phyloP scores from a whole-genome alignment of 2,329 filamentous ascomycete species.

The Cercospora berteroae region DNA sequence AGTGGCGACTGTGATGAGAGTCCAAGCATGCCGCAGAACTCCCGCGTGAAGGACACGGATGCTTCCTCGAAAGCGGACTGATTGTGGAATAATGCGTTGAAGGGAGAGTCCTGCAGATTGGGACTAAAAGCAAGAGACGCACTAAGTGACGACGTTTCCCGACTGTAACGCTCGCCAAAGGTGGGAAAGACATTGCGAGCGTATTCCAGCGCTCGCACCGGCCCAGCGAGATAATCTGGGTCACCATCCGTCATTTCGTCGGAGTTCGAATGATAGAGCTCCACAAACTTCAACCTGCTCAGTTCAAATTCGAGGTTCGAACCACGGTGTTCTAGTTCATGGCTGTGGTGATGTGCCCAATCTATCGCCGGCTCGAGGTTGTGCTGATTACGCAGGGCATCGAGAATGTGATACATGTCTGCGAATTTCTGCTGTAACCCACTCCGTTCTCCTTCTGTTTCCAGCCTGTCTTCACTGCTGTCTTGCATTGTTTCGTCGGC shows the following conservation, averaged over 20 bases:
- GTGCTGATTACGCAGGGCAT: conserved; percentile 66
- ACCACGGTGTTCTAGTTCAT: conserved; percentile 71
- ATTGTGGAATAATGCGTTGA: conserved; percentile 73
- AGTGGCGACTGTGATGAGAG: conserved; percentile 89
- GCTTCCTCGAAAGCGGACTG: conserved; percentile 77
- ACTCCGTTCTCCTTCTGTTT: conserved; percentile 20
- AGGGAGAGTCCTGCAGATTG: conserved; percentile 75
- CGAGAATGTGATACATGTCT: conserved; percentile 86
- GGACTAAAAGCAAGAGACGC: conserved; percentile 76
- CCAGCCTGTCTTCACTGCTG: conserved; percentile 20
- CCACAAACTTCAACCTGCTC: conserved; percentile 83
- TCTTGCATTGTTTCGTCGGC: conserved; percentile 25
- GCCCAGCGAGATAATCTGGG: conserved; percentile 51
- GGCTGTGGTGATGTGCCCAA: conserved; percentile 75
- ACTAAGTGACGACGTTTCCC: conserved; percentile 77
- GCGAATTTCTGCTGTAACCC: conserved; percentile 76
- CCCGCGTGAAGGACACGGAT: conserved; percentile 69
- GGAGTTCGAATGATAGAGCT: conserved; percentile 64
- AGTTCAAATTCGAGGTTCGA: conserved; percentile 96
- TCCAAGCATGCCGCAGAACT: conserved; percentile 90
- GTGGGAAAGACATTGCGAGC: conserved; percentile 69
- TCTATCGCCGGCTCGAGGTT: conserved; percentile 80
- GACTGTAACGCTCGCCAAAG: conserved; percentile 72
- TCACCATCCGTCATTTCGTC: conserved; percentile 47
- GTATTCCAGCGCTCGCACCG: conserved; percentile 68